Base-by-base conservation (phyloP, 441 rosid species). In the Populus trichocarpa region DNA sequence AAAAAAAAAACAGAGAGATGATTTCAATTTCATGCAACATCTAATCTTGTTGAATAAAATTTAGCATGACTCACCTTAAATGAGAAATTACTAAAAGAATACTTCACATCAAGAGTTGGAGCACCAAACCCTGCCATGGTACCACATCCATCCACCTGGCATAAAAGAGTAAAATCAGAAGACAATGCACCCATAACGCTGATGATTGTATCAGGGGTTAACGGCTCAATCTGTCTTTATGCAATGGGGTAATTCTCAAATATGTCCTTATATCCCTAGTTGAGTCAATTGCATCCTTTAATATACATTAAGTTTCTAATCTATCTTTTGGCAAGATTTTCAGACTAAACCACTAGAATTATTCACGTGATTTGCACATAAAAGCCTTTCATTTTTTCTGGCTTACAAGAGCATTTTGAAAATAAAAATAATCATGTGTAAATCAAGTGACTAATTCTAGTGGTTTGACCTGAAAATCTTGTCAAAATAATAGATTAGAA, bases 51-150 rank as follows among this genome's bases (percentile, higher is more conserved):
- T 20, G 61, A 53, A 18, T 18, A 53, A 53, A 66, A 16, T 25
- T 14, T 33, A 69, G 68, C 35, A 72, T 63, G 73, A 69, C 84
- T 81, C 75, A 97, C 99, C 99, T 97, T 95, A 79, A 89, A 97
- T 46, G 99, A 95, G 87, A 97, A 97, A 84, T 97, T 97, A 85
- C 98, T 95, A 82, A 97, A 97, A 4, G 99, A 97, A 80, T 97
- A 95, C 80, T 90, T 89, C 82, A 89, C 93, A 40, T 95, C 83
- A 74, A 89, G 90, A 72, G 85, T 83, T 1, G 96, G 92, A 71
- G 89, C 86, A 36, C 85, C 81, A 75, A 97, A 93, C 59, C 93
- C 99, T 50, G 97, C 87, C 85, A 97, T 85, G 85, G 90, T 91
- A 66, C 96, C 90, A 79, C 87, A 97, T 78, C 92, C 95, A 73